Evolutionary conservation across 306 rosid species (phyloP).

Genomic region (Dryas drummondii): DNA sequence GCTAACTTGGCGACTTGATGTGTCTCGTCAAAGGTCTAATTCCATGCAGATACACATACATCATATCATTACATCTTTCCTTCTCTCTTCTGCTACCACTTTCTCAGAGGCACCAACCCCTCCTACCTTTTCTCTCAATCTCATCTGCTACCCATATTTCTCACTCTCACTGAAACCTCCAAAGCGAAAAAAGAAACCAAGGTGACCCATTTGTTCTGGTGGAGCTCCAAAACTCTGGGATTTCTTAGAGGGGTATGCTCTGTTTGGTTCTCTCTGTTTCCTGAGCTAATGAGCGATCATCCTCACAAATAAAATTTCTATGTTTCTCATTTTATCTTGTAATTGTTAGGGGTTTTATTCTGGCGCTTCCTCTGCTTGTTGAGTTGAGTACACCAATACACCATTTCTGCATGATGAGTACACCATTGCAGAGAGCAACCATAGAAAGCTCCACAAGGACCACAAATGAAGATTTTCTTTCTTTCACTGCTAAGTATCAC

Average conservation of each 20-base stretch:
- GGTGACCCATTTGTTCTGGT: neutral
- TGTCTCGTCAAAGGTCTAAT: neutral
- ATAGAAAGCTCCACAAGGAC: neutral
- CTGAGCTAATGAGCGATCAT: too few relatives aligned
- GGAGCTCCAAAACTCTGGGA: neutral
- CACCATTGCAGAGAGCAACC: neutral
- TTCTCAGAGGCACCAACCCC: too few relatives aligned
- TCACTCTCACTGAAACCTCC: neutral
- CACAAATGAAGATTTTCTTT: neutral
- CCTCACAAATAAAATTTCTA: too few relatives aligned
- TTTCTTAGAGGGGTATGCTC: neutral
- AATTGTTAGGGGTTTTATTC: neutral
- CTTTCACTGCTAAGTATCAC: neutral
- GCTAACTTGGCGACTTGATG: too few relatives aligned
- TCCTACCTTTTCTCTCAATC: too few relatives aligned
- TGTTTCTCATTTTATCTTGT: neutral
- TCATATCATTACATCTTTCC: too few relatives aligned
- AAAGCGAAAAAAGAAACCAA: neutral
- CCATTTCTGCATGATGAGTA: neutral
- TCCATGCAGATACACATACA: neutral
- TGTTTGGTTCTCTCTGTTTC: neutral
- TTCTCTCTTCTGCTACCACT: neutral
- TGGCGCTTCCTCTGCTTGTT: too few relatives aligned
- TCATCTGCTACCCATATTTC: neutral
- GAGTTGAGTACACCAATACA: too few relatives aligned